Evolutionary conservation across 345 rosid species (phyloP).

Genomic region (Pistacia vera): DNA sequence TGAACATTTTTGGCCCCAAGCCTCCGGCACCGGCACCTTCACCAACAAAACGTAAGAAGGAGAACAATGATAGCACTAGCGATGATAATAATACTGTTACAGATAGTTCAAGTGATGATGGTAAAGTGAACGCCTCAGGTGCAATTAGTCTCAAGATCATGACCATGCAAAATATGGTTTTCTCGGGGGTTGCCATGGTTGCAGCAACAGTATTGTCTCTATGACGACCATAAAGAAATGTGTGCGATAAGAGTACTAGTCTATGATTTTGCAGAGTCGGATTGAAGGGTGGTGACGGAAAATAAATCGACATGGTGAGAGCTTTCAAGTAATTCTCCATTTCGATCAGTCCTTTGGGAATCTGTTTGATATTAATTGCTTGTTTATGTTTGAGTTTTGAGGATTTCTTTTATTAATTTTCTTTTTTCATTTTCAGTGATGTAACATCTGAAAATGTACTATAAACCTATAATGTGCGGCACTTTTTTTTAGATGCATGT

Average conservation of each 20-base stretch:
- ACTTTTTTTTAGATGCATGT: no score
- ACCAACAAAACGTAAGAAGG: slow-evolving; percentile 30
- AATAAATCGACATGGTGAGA: slow-evolving; percentile 3
- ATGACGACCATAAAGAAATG: slow-evolving; percentile 15
- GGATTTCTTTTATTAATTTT: not conserved
- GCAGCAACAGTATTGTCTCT: slow-evolving; percentile 15
- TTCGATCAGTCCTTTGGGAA: slow-evolving; percentile 3
- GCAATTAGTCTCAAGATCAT: not conserved
- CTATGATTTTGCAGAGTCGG: not conserved
- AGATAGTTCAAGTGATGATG: not conserved
- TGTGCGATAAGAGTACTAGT: not conserved
- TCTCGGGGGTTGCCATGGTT: slow-evolving; percentile 5
- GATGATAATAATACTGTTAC: not conserved
- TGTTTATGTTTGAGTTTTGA: not conserved
- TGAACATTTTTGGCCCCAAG: slow-evolving; percentile 37
- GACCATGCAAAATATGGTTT: not conserved
- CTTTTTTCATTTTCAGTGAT: no score
- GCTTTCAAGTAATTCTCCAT: slow-evolving; percentile 6
- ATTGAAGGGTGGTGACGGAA: not conserved
- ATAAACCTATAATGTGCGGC: no score
- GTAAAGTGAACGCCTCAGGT: not conserved
- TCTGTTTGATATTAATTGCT: not conserved
- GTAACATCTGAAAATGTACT: not conserved
- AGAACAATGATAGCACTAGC: slow-evolving; percentile 13
- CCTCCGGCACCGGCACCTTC: slow-evolving; percentile 51